Evolutionary conservation across 176 grass and related monocot species (phyloP), one percentile per base, ranked within the genome.

Genomic region (Poa annua): DNA sequence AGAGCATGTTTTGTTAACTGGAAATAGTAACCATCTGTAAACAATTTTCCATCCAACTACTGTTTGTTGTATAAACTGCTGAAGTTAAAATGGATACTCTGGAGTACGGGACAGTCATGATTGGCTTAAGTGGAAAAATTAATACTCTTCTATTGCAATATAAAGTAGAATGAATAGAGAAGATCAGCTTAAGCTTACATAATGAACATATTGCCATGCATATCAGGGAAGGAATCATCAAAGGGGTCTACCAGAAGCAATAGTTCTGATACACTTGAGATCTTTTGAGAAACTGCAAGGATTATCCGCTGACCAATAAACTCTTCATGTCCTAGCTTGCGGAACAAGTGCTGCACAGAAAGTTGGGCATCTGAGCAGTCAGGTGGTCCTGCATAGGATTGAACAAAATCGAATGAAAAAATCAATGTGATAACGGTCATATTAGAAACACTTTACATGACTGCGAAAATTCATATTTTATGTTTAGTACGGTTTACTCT

Each of bases 291-390:
- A 86, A 98, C 67, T 74, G 83, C 68, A 73, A 98, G 80, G 22
- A 98, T 91, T 84, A 88, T 89, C 68, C 85, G 66, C 80, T 95
- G 96, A 89, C 96, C 89, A 86, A 98, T 61, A 71, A 90, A 98
- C 64, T 86, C 79, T 64, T 90, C 89, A 62, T 83, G 87, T 79
- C 96, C 96, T 74, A 98, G 77, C 80, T 90, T 95, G 49, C 87
- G 89, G 70, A 98, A 86, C 34, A 95, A 77, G 63, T 95, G 85
- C 83, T 98, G 92, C 55, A 98, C 34, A 87, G 85, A 91, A 19
- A 95, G 93, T 51, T 95, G 92, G 35, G 92, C 63, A 92, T 90
- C 89, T 64, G 90, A 83, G 85, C 71, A 88, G 73, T 86, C 74
- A 83, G 70, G 3, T 85, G 61, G 75, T 81, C 85, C 91, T 92